A percentile compares a stretch with the other conserved stretches of the same genome.
Evolutionary conservation across 1,139 yeast species (phyloP).

Genomic region (Zygosaccharomyces pseudobailii): DNA sequence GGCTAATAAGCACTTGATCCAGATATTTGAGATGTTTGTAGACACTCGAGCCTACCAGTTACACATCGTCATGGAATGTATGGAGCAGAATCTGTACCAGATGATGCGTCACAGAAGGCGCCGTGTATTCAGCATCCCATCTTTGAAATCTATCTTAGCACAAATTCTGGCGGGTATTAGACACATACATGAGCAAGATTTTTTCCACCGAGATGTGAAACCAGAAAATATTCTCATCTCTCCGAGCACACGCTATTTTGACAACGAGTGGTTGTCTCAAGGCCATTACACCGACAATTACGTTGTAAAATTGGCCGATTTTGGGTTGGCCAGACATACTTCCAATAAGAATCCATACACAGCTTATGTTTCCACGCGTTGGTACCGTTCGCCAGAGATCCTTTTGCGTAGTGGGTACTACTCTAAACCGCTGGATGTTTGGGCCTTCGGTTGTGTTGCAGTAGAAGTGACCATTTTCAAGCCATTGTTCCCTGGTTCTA

Average conservation of each 20-base stretch:
- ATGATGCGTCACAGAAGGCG: constrained; percentile 56
- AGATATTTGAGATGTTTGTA: constrained; percentile 70
- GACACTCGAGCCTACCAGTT: constrained; percentile 55
- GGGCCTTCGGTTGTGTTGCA: constrained; percentile 92
- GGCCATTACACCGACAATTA: constrained; percentile 43
- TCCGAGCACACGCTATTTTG: constrained; percentile 49
- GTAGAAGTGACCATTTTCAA: constrained; percentile 69
- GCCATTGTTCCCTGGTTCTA: constrained; percentile 81
- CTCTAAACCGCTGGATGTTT: constrained; percentile 76
- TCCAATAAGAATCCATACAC: constrained; percentile 56
- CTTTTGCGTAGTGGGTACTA: constrained; percentile 62
- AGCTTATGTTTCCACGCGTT: constrained; percentile 85
- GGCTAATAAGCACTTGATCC: constrained; percentile 67
- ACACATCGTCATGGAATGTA: constrained; percentile 83
- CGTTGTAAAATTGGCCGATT: constrained; percentile 81
- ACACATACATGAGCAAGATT: constrained; percentile 73
- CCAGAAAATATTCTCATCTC: constrained; percentile 84
- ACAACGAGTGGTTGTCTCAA: constrained; percentile 38
- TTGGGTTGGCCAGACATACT: constrained; percentile 75
- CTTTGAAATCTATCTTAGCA: constrained; percentile 58
- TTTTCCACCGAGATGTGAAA: constrained; percentile 86
- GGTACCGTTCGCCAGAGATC: constrained; percentile 96
- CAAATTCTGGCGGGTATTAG: constrained; percentile 72
- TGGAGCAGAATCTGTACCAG: constrained; percentile 78
- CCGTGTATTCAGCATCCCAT: constrained; percentile 49